Percentiles rank a stretch among this genome's conserved stretches.
Evolutionary conservation across 2,329 filamentous ascomycete genomes (phyloP).

Genomic region (Exophiala oligosperma): DNA sequence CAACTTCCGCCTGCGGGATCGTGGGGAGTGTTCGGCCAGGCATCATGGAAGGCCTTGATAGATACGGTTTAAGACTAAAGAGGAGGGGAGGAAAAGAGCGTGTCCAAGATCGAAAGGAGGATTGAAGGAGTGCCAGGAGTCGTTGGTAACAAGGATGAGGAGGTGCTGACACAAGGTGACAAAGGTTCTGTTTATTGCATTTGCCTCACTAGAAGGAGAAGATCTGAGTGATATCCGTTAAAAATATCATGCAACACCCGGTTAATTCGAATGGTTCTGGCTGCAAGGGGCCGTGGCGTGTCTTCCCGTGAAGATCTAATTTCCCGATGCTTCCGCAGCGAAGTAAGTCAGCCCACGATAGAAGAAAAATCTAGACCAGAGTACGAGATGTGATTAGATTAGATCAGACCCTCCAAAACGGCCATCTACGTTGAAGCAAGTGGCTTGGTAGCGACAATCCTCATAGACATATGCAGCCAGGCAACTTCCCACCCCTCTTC

Average conservation of each 20-base stretch:
- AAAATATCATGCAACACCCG: conserved; percentile 12
- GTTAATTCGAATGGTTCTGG: not conserved
- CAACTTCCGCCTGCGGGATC: conserved; percentile 77
- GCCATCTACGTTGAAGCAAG: not conserved
- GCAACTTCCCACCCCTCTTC: not conserved
- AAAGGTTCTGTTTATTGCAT: not conserved
- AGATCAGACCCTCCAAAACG: not conserved
- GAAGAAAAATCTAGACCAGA: not conserved
- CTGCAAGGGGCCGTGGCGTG: conserved; percentile 6
- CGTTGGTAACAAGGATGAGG: not conserved
- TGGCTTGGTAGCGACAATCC: not conserved
- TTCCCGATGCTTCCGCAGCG: conserved; percentile 6
- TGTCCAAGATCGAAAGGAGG: not conserved
- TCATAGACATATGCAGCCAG: not conserved
- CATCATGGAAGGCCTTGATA: conserved; percentile 7
- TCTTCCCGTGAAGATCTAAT: conserved; percentile 2
- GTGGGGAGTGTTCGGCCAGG: conserved; percentile 79
- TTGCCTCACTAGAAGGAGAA: conserved; percentile 3
- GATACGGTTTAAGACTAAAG: not conserved
- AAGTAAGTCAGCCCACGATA: conserved; percentile 1
- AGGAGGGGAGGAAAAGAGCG: not conserved
- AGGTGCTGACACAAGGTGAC: conserved; percentile 3
- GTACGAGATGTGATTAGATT: conserved; percentile 5
- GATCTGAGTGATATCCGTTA: not conserved
- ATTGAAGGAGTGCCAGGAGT: not conserved